Conservation (phyloP, 768 basidiomycete genomes). For the Piloderma croceum region DNA sequence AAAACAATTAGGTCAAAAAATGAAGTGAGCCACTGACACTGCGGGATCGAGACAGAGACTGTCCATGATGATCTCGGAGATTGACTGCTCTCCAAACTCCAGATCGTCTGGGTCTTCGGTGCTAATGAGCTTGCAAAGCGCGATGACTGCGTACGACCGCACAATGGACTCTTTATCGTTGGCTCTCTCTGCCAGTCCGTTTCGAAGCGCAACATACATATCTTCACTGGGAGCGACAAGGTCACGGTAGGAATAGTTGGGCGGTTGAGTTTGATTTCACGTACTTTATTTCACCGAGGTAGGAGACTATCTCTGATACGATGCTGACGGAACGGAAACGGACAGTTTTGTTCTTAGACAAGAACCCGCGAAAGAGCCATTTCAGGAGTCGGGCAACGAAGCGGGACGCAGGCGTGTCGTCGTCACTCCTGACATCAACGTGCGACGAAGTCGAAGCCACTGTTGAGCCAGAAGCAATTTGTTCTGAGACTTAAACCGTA, state of each 20-base stretch:
- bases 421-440: constrained; percentile 43
- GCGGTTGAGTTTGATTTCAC: constrained; percentile 29
- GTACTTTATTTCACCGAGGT: constrained; percentile 46
- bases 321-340: constrained; percentile 40
- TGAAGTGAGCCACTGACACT: constrained; percentile 61
- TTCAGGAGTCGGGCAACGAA: constrained; percentile 64
- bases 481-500: constrained; percentile 22
- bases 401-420: constrained; percentile 64
- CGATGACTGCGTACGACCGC: constrained; percentile 73
- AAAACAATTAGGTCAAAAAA: constrained; percentile 22
- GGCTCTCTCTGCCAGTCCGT: constrained; percentile 61
- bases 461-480: too few species aligned
- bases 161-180: constrained; percentile 75
- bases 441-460: too few species aligned
- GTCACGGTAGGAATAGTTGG: constrained; percentile 42
- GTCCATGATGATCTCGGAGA: constrained; percentile 57
- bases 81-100: constrained; percentile 45
- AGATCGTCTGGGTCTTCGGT: constrained; percentile 60
- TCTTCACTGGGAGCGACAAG: constrained; percentile 36
- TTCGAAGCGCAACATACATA: constrained; percentile 40
- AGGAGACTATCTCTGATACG: constrained; percentile 41
- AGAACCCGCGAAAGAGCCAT: constrained; percentile 45
- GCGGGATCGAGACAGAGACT: constrained; percentile 67
- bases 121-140: constrained; percentile 69
- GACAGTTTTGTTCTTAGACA: constrained; percentile 47